Conservation (phyloP, 176 grass and related monocot species). For the Puccinellia tenuiflora region DNA sequence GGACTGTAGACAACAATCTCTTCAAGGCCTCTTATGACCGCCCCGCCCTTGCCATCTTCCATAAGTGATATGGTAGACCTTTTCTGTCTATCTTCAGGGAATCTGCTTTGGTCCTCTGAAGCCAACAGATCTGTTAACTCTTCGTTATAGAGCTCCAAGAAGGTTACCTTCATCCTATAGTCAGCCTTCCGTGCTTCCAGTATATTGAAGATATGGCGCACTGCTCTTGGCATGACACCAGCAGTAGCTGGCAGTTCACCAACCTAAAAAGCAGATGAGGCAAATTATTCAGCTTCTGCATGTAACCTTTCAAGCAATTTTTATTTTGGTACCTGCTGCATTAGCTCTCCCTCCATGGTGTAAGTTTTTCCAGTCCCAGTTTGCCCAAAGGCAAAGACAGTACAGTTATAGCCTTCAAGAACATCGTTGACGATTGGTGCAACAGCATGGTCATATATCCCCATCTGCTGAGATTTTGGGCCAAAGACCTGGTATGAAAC, state of each 20-base stretch:
- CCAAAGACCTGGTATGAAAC: conserved; percentile 70
- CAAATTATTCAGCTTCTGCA: conserved; percentile 16
- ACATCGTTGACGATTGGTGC: conserved; percentile 65
- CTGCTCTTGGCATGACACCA: conserved; percentile 87
- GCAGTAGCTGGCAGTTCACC: conserved; percentile 50
- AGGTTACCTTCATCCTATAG: conserved; percentile 79
- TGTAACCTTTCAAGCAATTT: not conserved
- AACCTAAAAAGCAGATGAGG: conserved; percentile 32
- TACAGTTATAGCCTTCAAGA: conserved; percentile 88
- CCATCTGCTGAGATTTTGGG: conserved; percentile 64
- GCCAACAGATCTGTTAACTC: conserved; percentile 77
- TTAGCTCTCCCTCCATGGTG: conserved; percentile 84
- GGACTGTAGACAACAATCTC: conserved; percentile 71
- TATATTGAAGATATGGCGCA: conserved; percentile 64
- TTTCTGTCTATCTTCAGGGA: conserved; percentile 61
- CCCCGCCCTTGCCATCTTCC: conserved; percentile 83
- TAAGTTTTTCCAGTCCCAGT: conserved; percentile 92
- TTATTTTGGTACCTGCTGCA: conserved; percentile 49
- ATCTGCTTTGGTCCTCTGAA: conserved; percentile 55
- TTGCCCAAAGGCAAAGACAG: conserved; percentile 87
- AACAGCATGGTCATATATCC: conserved; percentile 60
- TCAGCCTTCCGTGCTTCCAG: conserved; percentile 62
- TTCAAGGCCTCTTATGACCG: conserved; percentile 80
- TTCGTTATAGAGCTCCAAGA: conserved; percentile 91
- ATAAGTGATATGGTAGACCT: conserved; percentile 60